Percentiles rank a stretch among this genome's conserved stretches.
These are phyloP conservation scores for Periconia macrospinosa DNA, from an alignment of 2,329 filamentous ascomycete species.

Conservation along the genomic window DNA sequence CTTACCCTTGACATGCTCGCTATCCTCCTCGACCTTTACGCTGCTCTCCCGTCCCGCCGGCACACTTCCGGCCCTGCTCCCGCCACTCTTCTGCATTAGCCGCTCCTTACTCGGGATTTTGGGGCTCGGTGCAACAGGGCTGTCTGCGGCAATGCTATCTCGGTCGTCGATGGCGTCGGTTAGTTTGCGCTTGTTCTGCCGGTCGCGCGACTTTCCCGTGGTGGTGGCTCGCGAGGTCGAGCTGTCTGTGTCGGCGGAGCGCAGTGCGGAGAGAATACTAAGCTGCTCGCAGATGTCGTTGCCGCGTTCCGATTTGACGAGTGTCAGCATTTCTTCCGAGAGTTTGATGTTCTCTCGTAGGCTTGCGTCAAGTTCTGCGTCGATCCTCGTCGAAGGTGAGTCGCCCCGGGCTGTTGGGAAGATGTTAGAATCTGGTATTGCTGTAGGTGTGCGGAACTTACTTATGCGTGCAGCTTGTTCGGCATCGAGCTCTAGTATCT, in stretches of 20 bases:
- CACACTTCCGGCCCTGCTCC: conserved; percentile 44
- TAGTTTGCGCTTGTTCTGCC: conserved; percentile 40
- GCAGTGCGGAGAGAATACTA: conserved; percentile 51
- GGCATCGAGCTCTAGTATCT: conserved; percentile 31
- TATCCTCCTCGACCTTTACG: conserved; percentile 55
- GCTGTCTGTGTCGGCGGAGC: conserved; percentile 47
- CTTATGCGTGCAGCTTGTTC: conserved; percentile 33
- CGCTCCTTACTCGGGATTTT: conserved; percentile 39
- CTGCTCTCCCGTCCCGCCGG: conserved; percentile 51
- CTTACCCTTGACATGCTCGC: conserved; percentile 49
- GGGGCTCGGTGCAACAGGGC: conserved; percentile 38
- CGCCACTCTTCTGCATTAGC: conserved; percentile 45
- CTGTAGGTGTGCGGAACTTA: conserved; percentile 4
- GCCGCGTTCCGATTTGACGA: conserved; percentile 45
- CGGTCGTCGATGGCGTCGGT: conserved; percentile 42
- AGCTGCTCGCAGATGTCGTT: conserved; percentile 49
- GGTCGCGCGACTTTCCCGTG: conserved; percentile 41
- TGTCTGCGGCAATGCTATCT: conserved; percentile 43
- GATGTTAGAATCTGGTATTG: neutral
- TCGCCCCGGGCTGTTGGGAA: conserved; percentile 35
- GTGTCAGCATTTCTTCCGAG: conserved; percentile 48
- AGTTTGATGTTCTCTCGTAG: conserved; percentile 54
- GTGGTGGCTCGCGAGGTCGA: conserved; percentile 39
- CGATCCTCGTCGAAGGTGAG: conserved; percentile 42
- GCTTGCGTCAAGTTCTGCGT: conserved; percentile 49